Evolutionary conservation across 257 asterid genomes (phyloP).

Genomic region (Plantago major): DNA sequence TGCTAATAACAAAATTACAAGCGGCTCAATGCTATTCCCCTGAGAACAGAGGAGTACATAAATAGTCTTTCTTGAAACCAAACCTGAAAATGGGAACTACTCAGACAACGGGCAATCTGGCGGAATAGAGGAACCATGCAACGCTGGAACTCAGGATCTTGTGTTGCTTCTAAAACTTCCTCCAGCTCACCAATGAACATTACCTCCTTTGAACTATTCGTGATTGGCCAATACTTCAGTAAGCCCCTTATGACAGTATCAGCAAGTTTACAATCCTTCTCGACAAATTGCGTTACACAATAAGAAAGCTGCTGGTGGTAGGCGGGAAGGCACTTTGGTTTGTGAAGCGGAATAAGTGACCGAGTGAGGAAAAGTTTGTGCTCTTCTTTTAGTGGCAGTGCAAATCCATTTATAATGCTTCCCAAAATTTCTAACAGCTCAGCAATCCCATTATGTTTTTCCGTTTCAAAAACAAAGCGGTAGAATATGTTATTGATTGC

Average conservation of each 20-base stretch:
- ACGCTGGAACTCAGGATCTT: constrained; percentile 50
- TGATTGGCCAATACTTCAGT: constrained; percentile 55
- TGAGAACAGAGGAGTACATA: neutral
- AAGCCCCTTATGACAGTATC: constrained; percentile 53
- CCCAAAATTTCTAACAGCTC: constrained; percentile 78
- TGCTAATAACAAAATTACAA: neutral
- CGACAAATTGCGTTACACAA: constrained; percentile 55
- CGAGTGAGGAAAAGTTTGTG: constrained; percentile 74
- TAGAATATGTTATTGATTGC: constrained; percentile 65
- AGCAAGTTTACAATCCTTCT: constrained; percentile 56
- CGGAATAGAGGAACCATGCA: constrained; percentile 53
- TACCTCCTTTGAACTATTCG: constrained; percentile 64
- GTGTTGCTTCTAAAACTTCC: constrained; percentile 58
- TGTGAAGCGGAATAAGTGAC: constrained; percentile 73
- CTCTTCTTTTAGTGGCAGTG: constrained; percentile 74
- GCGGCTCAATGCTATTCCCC: neutral
- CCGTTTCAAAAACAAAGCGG: constrained; percentile 67
- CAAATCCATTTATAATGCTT: constrained; percentile 77
- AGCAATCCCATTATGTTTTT: constrained; percentile 79
- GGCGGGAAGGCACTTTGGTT: constrained; percentile 50
- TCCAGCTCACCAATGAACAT: constrained; percentile 59
- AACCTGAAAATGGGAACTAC: constrained; percentile 60
- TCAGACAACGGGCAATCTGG: constrained; percentile 39
- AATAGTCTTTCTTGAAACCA: neutral
- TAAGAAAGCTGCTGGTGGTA: constrained; percentile 60